These are phyloP conservation scores for Flaveria sonorensis DNA, from an alignment of 129 eudicot species.

Conservation along the genomic window DNA sequence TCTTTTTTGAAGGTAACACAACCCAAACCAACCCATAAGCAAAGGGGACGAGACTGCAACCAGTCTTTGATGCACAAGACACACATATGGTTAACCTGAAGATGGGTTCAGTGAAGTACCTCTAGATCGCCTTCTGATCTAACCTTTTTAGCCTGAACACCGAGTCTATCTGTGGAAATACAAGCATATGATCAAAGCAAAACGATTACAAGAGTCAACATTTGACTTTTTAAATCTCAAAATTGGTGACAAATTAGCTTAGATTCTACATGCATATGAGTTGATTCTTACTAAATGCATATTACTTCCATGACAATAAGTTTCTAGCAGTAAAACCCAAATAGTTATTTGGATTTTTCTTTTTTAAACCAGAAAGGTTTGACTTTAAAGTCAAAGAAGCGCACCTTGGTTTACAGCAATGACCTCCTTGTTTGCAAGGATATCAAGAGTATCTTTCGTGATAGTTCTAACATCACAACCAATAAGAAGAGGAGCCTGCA, in stretches of 20 bases:
- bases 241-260: not conserved
- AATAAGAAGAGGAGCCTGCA: slow-evolving; percentile 87
- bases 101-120: slow-evolving; percentile 49
- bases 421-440: slow-evolving; percentile 73
- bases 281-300: not conserved
- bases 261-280: not conserved
- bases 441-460: slow-evolving; percentile 56
- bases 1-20: not conserved
- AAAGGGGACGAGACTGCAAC: not conserved
- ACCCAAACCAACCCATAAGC: not conserved
- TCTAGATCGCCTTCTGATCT: slow-evolving; percentile 70
- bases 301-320: not conserved
- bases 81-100: slow-evolving; percentile 9
- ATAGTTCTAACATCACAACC: slow-evolving; percentile 79
- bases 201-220: not conserved
- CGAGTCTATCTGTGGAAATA: slow-evolving; percentile 57
- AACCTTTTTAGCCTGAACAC: slow-evolving; percentile 92
- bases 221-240: slow-evolving; percentile 20
- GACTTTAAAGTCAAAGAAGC: not conserved
- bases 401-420: slow-evolving; percentile 87
- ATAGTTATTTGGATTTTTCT: not conserved
- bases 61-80: not conserved
- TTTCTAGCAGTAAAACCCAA: slow-evolving; percentile 2
- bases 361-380: not conserved
- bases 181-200: slow-evolving; percentile 11